These are phyloP conservation scores for Acanthamoeba healyi DNA, from an alignment of 208 protist species.

Conservation along the genomic window DNA sequence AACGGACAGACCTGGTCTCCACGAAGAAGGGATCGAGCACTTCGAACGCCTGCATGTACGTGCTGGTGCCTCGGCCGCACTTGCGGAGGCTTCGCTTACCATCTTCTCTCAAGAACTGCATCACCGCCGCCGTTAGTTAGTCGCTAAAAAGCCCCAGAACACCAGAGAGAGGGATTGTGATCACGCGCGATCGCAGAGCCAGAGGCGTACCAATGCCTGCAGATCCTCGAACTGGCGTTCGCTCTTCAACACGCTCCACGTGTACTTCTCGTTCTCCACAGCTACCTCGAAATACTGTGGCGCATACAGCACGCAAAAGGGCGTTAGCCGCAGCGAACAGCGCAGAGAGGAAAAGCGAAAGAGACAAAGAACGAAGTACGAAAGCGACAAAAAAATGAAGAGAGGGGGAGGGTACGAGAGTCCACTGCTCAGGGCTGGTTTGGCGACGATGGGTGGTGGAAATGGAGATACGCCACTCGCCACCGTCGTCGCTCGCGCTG, in stretches of 20 bases:
- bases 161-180: too few species aligned
- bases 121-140: not conserved
- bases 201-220: not conserved
- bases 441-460: not conserved
- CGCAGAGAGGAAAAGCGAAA: not conserved
- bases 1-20: not conserved
- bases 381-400: not conserved
- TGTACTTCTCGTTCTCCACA: slow-evolving; percentile 7
- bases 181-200: too few species aligned
- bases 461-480: slow-evolving; percentile 7
- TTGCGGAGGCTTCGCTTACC: not conserved
- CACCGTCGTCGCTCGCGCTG: not conserved
- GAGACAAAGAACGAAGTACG: not conserved
- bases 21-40: slow-evolving; percentile 31
- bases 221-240: slow-evolving; percentile 14
- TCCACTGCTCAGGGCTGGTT: not conserved
- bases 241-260: slow-evolving; percentile 29
- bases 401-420: slow-evolving; percentile 9
- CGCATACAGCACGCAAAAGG: not conserved
- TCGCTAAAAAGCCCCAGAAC: not conserved
- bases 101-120: not conserved
- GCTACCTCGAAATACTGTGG: not conserved
- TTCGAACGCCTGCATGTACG: slow-evolving; percentile 18
- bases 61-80: not conserved
- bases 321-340: not conserved